These are phyloP conservation scores for Penicillium flavigenum DNA, from an alignment of 495 filamentous ascomycete genomes.

Conservation along the genomic window DNA sequence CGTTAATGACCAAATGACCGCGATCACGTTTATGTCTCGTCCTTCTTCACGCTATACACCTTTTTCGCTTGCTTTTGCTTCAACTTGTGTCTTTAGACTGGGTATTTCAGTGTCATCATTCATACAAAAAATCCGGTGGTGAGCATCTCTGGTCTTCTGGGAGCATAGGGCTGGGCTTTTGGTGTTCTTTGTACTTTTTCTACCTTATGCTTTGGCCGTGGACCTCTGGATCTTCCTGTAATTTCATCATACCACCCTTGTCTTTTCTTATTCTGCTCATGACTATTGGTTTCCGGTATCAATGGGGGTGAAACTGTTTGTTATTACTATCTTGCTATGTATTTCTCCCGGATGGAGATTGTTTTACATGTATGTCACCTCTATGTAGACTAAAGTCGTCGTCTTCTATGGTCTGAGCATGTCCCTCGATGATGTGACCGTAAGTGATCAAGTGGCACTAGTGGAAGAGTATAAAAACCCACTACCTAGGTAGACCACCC, in stretches of 20 bases:
- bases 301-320: not conserved
- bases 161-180: slow-evolving; percentile 17
- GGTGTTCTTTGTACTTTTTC: slow-evolving; percentile 23
- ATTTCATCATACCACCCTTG: slow-evolving; percentile 23
- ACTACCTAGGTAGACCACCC: not conserved
- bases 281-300: not conserved
- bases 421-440: slow-evolving; percentile 4
- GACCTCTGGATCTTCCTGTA: slow-evolving; percentile 21
- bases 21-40: slow-evolving; percentile 24
- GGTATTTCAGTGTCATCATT: slow-evolving; percentile 16
- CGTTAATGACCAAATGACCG: slow-evolving; percentile 40
- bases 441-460: not conserved
- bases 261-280: not conserved
- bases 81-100: slow-evolving; percentile 22
- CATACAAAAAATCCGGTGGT: slow-evolving; percentile 10
- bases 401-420: too few relatives aligned
- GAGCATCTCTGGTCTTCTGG: slow-evolving; percentile 24
- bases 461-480: slow-evolving; percentile 8
- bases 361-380: not conserved
- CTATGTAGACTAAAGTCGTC: not conserved
- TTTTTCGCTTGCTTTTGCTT: slow-evolving; percentile 17
- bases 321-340: not conserved
- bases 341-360: not conserved
- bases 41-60: slow-evolving; percentile 15
- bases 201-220: slow-evolving; percentile 7